Base-by-base conservation (phyloP, 2,329 filamentous ascomycete genomes). In the Colletotrichum godetiae region DNA sequence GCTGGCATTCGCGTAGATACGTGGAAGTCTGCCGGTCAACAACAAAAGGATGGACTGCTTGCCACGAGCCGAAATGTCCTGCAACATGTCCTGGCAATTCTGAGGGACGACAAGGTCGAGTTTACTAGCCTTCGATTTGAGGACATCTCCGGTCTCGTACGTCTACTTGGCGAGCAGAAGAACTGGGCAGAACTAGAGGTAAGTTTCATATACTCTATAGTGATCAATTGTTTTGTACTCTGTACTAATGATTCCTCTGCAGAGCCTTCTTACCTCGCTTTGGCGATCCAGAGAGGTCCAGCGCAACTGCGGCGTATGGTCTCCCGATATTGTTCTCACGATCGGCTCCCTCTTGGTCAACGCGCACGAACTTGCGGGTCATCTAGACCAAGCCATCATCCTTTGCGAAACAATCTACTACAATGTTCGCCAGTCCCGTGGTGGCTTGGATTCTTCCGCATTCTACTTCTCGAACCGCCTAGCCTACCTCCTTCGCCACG, bases 101-200 rank as follows among this genome's bases (percentile, higher is more conserved):
- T 86, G 75, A 81, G 79, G 58, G 80, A 82, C 4, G 78, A 82
- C 22, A 79, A 86, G 22, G 82, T 88, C 56, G 84, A 87, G 70
- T 81, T 88, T 53, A 78, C 83, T 15, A 80, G 82, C 11, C 76
- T 89, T 19, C 80, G 81, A 24, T 82, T 86, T 64, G 80, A 83
- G 37, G 86, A 88, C 49, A 78, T 89, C 1, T 82, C 83, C 22
- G 83, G 83, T 8, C 80, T 88, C 1, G 81, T 87, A 33, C 82
- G 82, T 11, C 79, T 89, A 4, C 81, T 89, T 1, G 87, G 86
- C 35, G 83, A 84, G 29, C 86, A 88, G 70, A 77, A 81, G 68
- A 86, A 88, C 76, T 86, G 82, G 72, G 77, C 79, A 24, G 85
- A 87, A 62, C 82, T 88, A 12, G 86, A 88, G 75, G 76, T 73